phyloP scores from a whole-genome alignment of 768 basidiomycete species.

The Agrocybe praecox region DNA sequence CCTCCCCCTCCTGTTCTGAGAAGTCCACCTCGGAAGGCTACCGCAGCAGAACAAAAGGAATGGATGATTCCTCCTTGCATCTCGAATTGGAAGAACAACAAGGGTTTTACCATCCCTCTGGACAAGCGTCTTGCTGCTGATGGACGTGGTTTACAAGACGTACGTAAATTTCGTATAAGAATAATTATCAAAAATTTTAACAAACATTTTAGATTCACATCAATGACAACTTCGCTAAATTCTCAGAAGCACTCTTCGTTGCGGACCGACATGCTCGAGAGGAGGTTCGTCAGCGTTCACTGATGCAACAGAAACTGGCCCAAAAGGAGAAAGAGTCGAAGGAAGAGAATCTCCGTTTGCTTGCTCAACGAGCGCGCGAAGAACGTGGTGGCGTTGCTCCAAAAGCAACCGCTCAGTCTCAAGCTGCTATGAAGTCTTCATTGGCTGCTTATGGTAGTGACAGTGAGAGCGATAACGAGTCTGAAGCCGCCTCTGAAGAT shows the following conservation, averaged over 20 bases:
- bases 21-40: conserved; percentile 94
- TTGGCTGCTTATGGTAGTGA: conserved; percentile 89
- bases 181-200: not conserved
- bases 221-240: conserved; percentile 99
- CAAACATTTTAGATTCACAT: conserved; percentile 78
- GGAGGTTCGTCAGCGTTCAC: conserved; percentile 92
- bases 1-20: conserved; percentile 95
- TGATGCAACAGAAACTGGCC: conserved; percentile 99
- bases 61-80: conserved; percentile 99
- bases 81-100: conserved; percentile 99
- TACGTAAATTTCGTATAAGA: conserved; percentile 40
- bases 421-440: conserved; percentile 72
- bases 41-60: conserved; percentile 97
- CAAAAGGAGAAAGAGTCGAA: conserved; percentile 98
- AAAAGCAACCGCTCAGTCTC: conserved; percentile 66
- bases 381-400: conserved; percentile 83
- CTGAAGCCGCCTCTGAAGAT: conserved; percentile 54
- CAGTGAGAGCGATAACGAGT: conserved; percentile 55
- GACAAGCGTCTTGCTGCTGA: conserved; percentile 98
- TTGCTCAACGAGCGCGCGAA: conserved; percentile 95
- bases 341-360: conserved; percentile 91
- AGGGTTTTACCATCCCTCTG: conserved; percentile 98
- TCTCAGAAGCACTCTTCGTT: conserved; percentile 93
- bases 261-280: conserved; percentile 98
- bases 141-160: conserved; percentile 97